Base-by-base conservation (phyloP, 2,329 filamentous ascomycete species). In the Alternaria burnsii region DNA sequence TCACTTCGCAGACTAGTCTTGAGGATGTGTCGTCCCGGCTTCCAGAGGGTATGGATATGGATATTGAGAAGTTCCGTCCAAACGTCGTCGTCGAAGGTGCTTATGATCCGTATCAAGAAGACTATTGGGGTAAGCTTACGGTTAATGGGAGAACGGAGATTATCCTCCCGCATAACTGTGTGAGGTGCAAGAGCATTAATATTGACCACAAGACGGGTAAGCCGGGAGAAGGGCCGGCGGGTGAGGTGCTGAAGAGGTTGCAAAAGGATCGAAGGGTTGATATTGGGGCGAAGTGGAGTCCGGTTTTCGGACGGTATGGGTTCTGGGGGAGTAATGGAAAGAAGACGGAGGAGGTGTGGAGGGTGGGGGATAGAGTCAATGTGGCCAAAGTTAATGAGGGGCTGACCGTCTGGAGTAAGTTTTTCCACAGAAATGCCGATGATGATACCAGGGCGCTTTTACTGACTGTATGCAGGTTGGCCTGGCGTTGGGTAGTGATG, bases 1-100 rank as follows among this genome's bases (percentile, higher is more conserved):
- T 97, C 24, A 84, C 89, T 5, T 91, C 89, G 0, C 84, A 88
- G 61, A 85, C 87, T 2, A 95, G 91, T 1, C 84, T 94, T n/a
- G 78, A 83, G 20, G 84, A 91, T 67, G 86, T 96, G 47, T 87
- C 86, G 34, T 59, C 67, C 8, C 72, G 79, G 6, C 70, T 83
- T 0, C 68, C 75, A 0, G 71, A 73, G 0, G 76, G 72, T 12
- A 66, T 75, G 48, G 53, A 71, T 47, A 80, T 82, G 75, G 81
- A 83, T 61, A 78, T 83, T 14, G 78, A 76, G 6, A 83, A 83
- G 58, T 83, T 83, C 66, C 73, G 82, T 3, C 81, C 82, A 5
- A 83, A 83, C 61, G 79, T 83, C 52, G 76, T 83, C 34, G 55
- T 83, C 40, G 71, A 73, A 2, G 81, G 80, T 34, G 80, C 81